phyloP scores from a whole-genome alignment of 495 filamentous ascomycete species.

The Penicillium cosmopolitanum region DNA sequence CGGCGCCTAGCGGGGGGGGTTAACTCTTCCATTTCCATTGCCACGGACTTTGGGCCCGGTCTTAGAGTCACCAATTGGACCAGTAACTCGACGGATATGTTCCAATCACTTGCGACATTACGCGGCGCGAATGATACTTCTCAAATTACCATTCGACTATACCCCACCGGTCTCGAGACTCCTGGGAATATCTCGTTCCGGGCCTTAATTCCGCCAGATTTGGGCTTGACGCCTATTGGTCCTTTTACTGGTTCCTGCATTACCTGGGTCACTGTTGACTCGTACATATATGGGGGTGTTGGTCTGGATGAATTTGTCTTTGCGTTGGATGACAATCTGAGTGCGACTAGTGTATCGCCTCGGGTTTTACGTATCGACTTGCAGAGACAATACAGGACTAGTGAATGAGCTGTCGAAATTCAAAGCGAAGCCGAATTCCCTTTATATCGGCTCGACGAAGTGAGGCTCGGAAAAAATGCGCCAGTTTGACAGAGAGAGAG shows the following conservation, averaged over 20 bases:
- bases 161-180: slow-evolving; percentile 44
- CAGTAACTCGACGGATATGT: slow-evolving; percentile 44
- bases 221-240: slow-evolving; percentile 18
- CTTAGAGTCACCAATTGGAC: slow-evolving; percentile 44
- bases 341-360: slow-evolving; percentile 31
- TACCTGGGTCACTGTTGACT: slow-evolving; percentile 35
- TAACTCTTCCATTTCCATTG: slow-evolving; percentile 49
- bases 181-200: slow-evolving; percentile 44
- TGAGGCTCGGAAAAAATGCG: no score
- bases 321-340: slow-evolving; percentile 31
- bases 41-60: slow-evolving; percentile 45
- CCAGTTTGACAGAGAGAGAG: no score
- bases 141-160: slow-evolving; percentile 44
- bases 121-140: slow-evolving; percentile 6
- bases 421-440: no score
- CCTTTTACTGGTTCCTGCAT: slow-evolving; percentile 28
- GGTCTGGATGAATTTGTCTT: slow-evolving; percentile 49
- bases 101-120: slow-evolving; percentile 29
- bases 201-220: slow-evolving; percentile 41
- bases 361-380: slow-evolving; percentile 29
- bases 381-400: not conserved
- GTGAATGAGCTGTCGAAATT: no score
- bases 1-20: slow-evolving; percentile 17
- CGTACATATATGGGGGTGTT: slow-evolving; percentile 34
- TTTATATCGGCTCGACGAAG: no score